Base-by-base conservation (phyloP, 768 basidiomycete species). In the Astraeus odoratus region DNA sequence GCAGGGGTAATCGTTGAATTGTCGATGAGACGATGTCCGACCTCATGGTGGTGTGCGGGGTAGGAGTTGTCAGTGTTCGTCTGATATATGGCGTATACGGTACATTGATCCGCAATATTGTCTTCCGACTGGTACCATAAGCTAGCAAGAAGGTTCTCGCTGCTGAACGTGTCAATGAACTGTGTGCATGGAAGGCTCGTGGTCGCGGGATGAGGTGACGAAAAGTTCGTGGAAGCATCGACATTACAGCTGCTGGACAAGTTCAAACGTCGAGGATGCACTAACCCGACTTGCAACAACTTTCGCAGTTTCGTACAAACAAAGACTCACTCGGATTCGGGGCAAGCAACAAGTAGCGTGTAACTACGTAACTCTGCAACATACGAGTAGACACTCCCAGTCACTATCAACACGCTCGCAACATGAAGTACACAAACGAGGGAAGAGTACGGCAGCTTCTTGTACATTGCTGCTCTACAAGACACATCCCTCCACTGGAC, bases 11-110 rank as follows among this genome's bases (percentile, higher is more conserved):
- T 37, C 13, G 29, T 29, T 8, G 30, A 23, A 16, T 20, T 30
- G 20, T 10, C 15, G 10, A 44, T 26, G 25, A 37, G 46, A 20
- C 39, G 18, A 24, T 39, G 30, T 52, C 54, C 47, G 42, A 82
- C 83, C 78, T 84, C 46, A 66, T 64, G 50, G 69, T 77, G 43
- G 77, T 54, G 44, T 77, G 81, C 15, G 81, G 75, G 25, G 78
- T 67, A 10, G 82, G 81, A 1, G 80, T 83, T 8, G 66, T 67
- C 10, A 63, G 52, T 43, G 50, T 36, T 31, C 64, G 59, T 48
- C 34, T 59, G 44, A n/a, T n/a, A n/a, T n/a, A n/a, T n/a, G n/a
- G n/a, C n/a, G n/a, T n/a, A n/a, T n/a, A n/a, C n/a, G n/a, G n/a
- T n/a, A n/a, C n/a, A n/a, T n/a, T n/a, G n/a, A n/a, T n/a, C n/a